Percentiles rank a stretch among this genome's conserved stretches.
These are phyloP conservation scores for Hypocrella siamensis DNA, from an alignment of 2,329 filamentous ascomycete species.

Conservation along the genomic window DNA sequence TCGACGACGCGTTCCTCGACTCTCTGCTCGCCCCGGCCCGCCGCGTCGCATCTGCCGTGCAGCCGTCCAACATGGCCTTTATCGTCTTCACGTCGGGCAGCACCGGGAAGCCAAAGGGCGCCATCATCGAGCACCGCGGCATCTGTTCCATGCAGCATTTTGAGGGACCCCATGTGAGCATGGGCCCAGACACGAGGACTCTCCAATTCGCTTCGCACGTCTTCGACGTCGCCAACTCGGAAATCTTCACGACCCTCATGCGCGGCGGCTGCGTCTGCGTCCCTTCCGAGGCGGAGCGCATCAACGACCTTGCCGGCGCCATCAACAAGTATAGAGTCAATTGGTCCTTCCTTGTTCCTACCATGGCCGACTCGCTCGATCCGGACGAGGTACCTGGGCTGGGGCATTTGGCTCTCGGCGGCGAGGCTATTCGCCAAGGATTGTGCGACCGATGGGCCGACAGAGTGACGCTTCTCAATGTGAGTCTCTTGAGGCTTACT, in stretches of 20 bases:
- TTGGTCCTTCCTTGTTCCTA: background rate
- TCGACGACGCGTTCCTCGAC: too few species aligned
- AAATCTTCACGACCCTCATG: slow-evolving; percentile 2
- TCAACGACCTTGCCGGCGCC: background rate
- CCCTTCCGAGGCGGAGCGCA: slow-evolving; percentile 2
- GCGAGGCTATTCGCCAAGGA: slow-evolving; percentile 1
- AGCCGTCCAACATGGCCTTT: too few species aligned
- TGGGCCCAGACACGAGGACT: slow-evolving; percentile 23
- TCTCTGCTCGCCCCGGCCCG: too few species aligned
- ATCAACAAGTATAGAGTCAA: background rate
- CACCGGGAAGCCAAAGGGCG: slow-evolving; percentile 48
- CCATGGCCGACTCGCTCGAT: background rate
- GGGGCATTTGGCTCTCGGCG: background rate
- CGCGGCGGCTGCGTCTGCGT: slow-evolving; percentile 5
- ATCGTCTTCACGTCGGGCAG: slow-evolving; percentile 53
- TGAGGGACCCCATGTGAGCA: slow-evolving; percentile 24
- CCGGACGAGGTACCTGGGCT: background rate
- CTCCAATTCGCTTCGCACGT: slow-evolving; percentile 8
- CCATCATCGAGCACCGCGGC: slow-evolving; percentile 33
- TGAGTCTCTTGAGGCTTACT: too few species aligned
- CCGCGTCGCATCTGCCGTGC: too few species aligned
- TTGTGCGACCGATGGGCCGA: background rate
- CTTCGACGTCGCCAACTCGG: slow-evolving; percentile 4
- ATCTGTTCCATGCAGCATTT: slow-evolving; percentile 29
- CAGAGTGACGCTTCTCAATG: background rate